Evolutionary conservation across 2,329 filamentous ascomycete genomes (phyloP).

Genomic region (Alternaria longipes): DNA sequence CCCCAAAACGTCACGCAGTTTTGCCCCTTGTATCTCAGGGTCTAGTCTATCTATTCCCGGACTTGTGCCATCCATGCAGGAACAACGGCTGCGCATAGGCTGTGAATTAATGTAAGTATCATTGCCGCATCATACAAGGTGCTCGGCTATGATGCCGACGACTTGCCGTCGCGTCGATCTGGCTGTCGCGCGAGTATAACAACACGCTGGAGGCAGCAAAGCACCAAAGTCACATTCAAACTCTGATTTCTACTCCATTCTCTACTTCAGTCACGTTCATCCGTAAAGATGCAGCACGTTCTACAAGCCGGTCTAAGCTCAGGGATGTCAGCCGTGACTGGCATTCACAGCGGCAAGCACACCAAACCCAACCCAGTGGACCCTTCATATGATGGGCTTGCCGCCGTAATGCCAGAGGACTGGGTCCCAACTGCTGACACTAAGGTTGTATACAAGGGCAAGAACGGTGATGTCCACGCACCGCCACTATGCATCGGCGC

Average conservation of each 20-base stretch:
- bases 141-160: background rate
- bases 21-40: background rate
- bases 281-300: conserved; percentile 4
- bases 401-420: background rate
- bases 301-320: conserved; percentile 6
- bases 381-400: conserved; percentile 4
- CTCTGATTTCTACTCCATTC: background rate
- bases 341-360: conserved; percentile 7
- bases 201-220: background rate
- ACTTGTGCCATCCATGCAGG: conserved; percentile 3
- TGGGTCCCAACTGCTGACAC: background rate
- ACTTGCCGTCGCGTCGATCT: conserved; percentile 3
- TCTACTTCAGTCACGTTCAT: background rate
- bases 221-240: background rate
- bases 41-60: background rate
- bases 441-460: conserved; percentile 4
- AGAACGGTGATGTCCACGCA: conserved; percentile 2
- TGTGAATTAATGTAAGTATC: background rate
- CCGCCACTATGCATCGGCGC: conserved; percentile 6
- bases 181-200: background rate
- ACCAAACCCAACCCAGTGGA: conserved; percentile 6
- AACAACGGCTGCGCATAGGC: conserved; percentile 3
- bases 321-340: conserved; percentile 6
- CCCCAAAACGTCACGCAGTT: background rate
- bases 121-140: conserved; percentile 10